A percentile compares a stretch with the other conserved stretches of the same genome.
Conservation (phyloP, 768 basidiomycete genomes). For the Mycena rebaudengoi region DNA sequence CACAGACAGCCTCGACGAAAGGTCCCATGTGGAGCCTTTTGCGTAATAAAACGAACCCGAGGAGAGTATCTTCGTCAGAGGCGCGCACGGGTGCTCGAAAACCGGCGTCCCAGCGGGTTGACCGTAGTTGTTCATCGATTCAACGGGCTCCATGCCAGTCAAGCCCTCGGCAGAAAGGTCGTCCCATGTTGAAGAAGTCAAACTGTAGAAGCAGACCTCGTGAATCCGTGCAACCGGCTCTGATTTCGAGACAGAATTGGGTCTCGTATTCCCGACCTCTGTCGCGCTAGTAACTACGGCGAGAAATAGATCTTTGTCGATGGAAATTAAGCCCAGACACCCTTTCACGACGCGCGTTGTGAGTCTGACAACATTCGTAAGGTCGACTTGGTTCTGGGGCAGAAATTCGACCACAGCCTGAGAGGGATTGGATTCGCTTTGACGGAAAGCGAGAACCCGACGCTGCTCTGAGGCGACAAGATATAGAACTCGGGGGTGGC, state of each 20-base stretch:
- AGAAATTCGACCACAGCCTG: conserved; percentile 92
- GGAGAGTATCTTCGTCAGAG: conserved; percentile 89
- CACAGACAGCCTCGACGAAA: conserved; percentile 82
- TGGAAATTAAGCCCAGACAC: conserved; percentile 82
- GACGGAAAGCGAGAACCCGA: conserved; percentile 77
- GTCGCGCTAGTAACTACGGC: conserved; percentile 81
- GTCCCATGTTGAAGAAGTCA: conserved; percentile 89
- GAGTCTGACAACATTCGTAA: conserved; percentile 67
- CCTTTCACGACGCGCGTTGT: conserved; percentile 82
- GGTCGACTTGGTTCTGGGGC: conserved; percentile 74
- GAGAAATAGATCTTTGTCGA: conserved; percentile 86
- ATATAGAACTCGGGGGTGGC: conserved; percentile 72
- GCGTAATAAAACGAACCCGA: conserved; percentile 96
- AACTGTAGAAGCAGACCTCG: conserved; percentile 88
- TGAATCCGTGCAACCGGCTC: conserved; percentile 86
- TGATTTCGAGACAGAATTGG: conserved; percentile 57
- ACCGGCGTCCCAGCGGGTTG: conserved; percentile 56
- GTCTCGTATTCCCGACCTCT: conserved; percentile 76
- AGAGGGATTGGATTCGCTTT: conserved; percentile 54
- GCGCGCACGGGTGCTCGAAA: conserved; percentile 90
- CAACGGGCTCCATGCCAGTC: conserved; percentile 64
- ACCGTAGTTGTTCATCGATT: conserved; percentile 56
- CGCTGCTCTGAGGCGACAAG: conserved; percentile 72
- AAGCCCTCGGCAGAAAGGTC: conserved; percentile 66
- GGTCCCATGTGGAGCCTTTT: conserved; percentile 83